Evolutionary conservation across 208 protist genomes (phyloP).

Genomic region (Wallacemonas collosoma): DNA sequence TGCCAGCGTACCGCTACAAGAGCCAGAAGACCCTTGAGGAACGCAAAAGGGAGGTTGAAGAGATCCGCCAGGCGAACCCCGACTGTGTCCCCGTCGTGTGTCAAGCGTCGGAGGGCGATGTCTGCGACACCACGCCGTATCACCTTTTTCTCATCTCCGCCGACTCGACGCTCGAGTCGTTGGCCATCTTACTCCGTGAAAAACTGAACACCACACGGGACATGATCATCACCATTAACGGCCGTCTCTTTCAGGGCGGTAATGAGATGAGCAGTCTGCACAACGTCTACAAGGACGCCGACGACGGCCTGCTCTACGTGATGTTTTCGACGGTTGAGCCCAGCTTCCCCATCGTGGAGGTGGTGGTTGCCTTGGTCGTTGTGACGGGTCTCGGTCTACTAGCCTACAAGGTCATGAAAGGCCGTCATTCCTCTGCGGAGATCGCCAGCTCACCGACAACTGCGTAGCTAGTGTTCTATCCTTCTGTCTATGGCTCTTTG

Average conservation of each 20-base stretch:
- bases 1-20: constrained; percentile 2
- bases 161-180: background rate
- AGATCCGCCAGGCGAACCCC: constrained; percentile 1
- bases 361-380: background rate
- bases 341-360: background rate
- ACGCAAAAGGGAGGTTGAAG: constrained; percentile 1
- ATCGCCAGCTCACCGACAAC: background rate
- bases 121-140: constrained; percentile 7
- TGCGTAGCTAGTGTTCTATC: background rate
- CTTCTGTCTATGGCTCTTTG: no score
- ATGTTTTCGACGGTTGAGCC: constrained; percentile 6
- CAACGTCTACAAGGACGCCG: constrained; percentile 19
- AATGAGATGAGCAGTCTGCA: constrained; percentile 16
- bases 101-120: constrained; percentile 13
- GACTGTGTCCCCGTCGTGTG: constrained; percentile 17
- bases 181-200: background rate
- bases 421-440: background rate
- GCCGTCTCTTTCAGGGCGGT: background rate
- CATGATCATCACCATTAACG: constrained; percentile 15
- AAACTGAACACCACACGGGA: constrained; percentile 5
- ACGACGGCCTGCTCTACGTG: constrained; percentile 15
- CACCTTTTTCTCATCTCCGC: constrained; percentile 8
- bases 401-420: constrained; percentile 5
- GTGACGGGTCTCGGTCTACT: background rate
- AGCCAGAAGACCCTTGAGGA: background rate